These are phyloP conservation scores for Amniculicola lignicola DNA, from an alignment of 495 filamentous ascomycete genomes.

Conservation along the genomic window DNA sequence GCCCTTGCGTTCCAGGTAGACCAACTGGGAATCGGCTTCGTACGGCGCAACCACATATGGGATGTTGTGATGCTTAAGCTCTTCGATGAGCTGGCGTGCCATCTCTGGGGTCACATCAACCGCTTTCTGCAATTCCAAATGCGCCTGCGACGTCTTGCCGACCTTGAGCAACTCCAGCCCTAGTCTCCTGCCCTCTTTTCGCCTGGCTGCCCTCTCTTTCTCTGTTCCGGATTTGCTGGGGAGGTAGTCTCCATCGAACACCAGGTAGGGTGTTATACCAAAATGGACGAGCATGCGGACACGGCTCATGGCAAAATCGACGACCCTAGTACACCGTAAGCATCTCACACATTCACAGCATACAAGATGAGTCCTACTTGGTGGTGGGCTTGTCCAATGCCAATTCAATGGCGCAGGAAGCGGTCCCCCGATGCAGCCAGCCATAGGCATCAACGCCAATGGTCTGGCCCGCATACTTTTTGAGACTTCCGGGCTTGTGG, in stretches of 20 bases:
- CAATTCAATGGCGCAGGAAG: slow-evolving; percentile 87
- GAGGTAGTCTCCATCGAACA: slow-evolving; percentile 94
- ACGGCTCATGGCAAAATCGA: slow-evolving; percentile 86
- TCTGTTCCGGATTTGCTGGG: slow-evolving; percentile 97
- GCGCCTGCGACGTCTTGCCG: slow-evolving; percentile 74
- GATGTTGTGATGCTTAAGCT: slow-evolving; percentile 73
- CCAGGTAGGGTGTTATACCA: slow-evolving; percentile 85
- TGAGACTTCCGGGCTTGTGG: slow-evolving; percentile 80
- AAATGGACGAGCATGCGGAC: slow-evolving; percentile 91
- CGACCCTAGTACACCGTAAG: slow-evolving; percentile 57
- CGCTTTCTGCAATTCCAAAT: slow-evolving; percentile 87
- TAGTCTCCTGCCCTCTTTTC: slow-evolving; percentile 67
- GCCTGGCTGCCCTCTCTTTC: slow-evolving; percentile 60
- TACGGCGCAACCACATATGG: slow-evolving; percentile 94
- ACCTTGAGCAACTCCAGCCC: slow-evolving; percentile 78
- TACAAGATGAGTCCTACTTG: slow-evolving; percentile 57
- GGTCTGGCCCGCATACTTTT: slow-evolving; percentile 81
- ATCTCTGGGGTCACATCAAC: slow-evolving; percentile 95
- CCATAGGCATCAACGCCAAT: slow-evolving; percentile 95
- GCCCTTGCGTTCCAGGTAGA: slow-evolving; percentile 83
- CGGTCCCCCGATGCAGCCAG: slow-evolving; percentile 93
- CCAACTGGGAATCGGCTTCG: slow-evolving; percentile 94
- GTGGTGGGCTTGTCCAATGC: slow-evolving; percentile 82
- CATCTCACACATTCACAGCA: slow-evolving; percentile 9
- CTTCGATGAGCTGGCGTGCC: slow-evolving; percentile 88